Base-by-base conservation (phyloP, 495 filamentous ascomycete genomes). In the Lophiotrema nucula region DNA sequence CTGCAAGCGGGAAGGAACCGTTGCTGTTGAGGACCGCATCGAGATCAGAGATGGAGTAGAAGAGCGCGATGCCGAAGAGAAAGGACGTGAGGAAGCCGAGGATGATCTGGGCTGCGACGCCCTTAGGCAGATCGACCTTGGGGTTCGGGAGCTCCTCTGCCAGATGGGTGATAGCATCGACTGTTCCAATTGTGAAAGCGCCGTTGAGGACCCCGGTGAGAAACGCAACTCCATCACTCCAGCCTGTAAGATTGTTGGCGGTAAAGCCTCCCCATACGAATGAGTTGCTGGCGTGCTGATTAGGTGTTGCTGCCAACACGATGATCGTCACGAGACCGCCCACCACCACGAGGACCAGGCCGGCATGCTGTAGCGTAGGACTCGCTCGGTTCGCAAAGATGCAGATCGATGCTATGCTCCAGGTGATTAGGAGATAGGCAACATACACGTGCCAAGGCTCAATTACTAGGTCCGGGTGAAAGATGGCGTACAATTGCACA, bases 181-280 rank as follows among this genome's bases (percentile, higher is more conserved):
- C 87, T 0, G 89, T 90, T 15, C 90, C 90, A 37, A 95, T 84
- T 16, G 86, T 82, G 66, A 88, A 95, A 8, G 90, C 88, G 16
- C 88, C 90, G 65, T 95, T 95, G n/a, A 95, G 78, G 61, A 92
- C 86, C 2, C 90, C 89, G 1, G 83, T 73, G 15, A 92, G 69
- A 62, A 95, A 95, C 5, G 84, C 88, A 4, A 95, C 81, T 3
- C 88, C 90, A 48, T 82, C 73, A 27, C 74, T 77, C 55, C 56
- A 65, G 0, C 85, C 85, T 10, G 85, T 87, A 45, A 87, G 88
- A 11, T 77, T 79, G 5, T 44, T 26, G 8, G 8, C 39, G 24
- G 60, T 28, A 44, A 69, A 73, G 43, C 68, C 55, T 26, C 51
- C 61, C 69, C 68, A 74, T 15, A 74, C 70, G 28, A 69, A 67